These are phyloP conservation scores for Aspergillus leporis DNA, from an alignment of 495 filamentous ascomycete genomes.

Conservation along the genomic window DNA sequence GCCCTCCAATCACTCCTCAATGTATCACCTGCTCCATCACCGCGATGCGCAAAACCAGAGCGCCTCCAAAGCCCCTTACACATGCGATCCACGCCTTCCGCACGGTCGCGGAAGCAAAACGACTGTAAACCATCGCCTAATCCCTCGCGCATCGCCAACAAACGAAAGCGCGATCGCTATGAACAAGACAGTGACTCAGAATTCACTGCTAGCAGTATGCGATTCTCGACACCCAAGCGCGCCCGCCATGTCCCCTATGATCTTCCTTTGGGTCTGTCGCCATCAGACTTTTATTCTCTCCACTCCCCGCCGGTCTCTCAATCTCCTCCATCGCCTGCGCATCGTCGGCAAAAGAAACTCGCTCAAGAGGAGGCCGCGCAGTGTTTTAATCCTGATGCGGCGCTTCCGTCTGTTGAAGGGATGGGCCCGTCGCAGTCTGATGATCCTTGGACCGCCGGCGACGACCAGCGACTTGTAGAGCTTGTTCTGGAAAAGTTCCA, in stretches of 20 bases:
- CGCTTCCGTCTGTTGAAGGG: constrained; percentile 44
- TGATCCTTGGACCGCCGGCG: constrained; percentile 62
- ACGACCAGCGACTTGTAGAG: constrained; percentile 71
- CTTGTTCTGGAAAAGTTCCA: constrained; percentile 74
- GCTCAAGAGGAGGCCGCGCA: constrained; percentile 8
- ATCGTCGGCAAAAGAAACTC: constrained; percentile 20
- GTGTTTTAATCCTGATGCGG: constrained; percentile 33
- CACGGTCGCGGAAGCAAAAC: constrained; percentile 41
- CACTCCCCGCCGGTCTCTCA: constrained; percentile 42
- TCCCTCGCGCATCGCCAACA: constrained; percentile 55
- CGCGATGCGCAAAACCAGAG: constrained; percentile 37
- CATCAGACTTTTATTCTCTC: constrained; percentile 63
- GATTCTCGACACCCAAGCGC: constrained; percentile 68
- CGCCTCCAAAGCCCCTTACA: constrained; percentile 53
- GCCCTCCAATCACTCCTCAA: constrained; percentile 68
- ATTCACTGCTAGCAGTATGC: constrained; percentile 21
- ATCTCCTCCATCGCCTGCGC: constrained; percentile 37
- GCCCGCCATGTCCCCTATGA: constrained; percentile 63
- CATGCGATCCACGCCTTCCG: constrained; percentile 51
- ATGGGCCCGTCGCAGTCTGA: constrained; percentile 29
- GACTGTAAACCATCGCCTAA: constrained; percentile 26
- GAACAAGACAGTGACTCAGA: constrained; percentile 47
- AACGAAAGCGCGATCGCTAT: constrained; percentile 57
- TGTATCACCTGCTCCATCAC: constrained; percentile 39
- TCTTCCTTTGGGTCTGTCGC: constrained; percentile 66